These are phyloP conservation scores for Tolypocladium cylindrosporum DNA, from an alignment of 2,329 filamentous ascomycete genomes.

Conservation along the genomic window DNA sequence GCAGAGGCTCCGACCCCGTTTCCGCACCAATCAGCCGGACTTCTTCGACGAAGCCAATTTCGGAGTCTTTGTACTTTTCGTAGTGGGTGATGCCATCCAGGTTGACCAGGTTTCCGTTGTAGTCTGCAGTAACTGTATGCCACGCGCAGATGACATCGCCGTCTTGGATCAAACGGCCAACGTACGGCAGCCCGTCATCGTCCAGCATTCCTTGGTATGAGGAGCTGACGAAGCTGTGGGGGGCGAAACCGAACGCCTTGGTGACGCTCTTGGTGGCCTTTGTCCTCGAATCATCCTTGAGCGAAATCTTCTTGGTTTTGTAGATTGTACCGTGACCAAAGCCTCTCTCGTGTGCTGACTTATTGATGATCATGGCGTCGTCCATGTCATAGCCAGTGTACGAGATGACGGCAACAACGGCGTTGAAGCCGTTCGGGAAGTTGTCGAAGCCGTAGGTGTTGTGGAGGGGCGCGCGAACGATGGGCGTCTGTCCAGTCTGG, in stretches of 20 bases:
- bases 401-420: slow-evolving; percentile 92
- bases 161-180: slow-evolving; percentile 68
- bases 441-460: slow-evolving; percentile 97
- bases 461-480: slow-evolving; percentile 85
- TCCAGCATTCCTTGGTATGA: slow-evolving; percentile 66
- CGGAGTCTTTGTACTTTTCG: slow-evolving; percentile 89
- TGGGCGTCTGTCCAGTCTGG: slow-evolving; percentile 90
- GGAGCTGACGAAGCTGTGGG: slow-evolving; percentile 60
- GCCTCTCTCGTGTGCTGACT: slow-evolving; percentile 88
- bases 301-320: slow-evolving; percentile 87
- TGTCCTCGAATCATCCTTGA: slow-evolving; percentile 67
- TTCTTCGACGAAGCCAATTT: slow-evolving; percentile 83
- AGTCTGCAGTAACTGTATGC: slow-evolving; percentile 77
- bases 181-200: slow-evolving; percentile 73
- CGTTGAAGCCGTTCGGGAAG: slow-evolving; percentile 93
- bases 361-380: slow-evolving; percentile 99
- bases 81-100: slow-evolving; percentile 78
- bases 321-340: slow-evolving; percentile 96
- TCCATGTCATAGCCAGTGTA: slow-evolving; percentile 99
- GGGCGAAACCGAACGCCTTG: slow-evolving; percentile 87
- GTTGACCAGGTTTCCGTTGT: slow-evolving; percentile 70
- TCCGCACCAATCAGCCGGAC: slow-evolving; percentile 85
- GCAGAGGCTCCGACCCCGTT: slow-evolving; percentile 69
- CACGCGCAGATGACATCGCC: slow-evolving; percentile 83
- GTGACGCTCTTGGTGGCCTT: slow-evolving; percentile 59